These are phyloP conservation scores for Phlebiopsis gigantea DNA, from an alignment of 768 basidiomycete genomes.

Conservation along the genomic window DNA sequence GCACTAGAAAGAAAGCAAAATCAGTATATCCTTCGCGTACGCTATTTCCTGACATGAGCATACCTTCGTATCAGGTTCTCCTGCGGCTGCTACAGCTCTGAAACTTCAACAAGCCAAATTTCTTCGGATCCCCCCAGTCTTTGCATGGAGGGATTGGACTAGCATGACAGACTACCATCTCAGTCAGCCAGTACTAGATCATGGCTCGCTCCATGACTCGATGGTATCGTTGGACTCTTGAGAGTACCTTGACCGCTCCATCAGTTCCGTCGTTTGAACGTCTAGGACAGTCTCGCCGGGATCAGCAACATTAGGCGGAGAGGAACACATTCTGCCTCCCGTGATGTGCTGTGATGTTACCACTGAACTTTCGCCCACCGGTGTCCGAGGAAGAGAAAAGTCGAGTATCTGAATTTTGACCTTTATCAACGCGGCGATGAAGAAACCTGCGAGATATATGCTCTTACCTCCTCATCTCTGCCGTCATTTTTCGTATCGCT, in stretches of 20 bases:
- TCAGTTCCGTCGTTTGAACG: background rate
- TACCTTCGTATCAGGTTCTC: too few relatives aligned
- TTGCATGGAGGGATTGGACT: too few relatives aligned
- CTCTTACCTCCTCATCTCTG: background rate
- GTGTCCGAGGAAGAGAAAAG: background rate
- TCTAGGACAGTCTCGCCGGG: background rate
- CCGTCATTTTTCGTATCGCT: background rate
- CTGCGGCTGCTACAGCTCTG: too few relatives aligned
- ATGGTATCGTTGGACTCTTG: slow-evolving; percentile 5
- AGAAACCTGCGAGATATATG: background rate
- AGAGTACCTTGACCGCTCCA: background rate
- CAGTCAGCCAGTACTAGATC: too few relatives aligned
- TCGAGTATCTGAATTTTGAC: background rate
- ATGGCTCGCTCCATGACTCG: slow-evolving; percentile 4
- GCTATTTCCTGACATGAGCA: too few relatives aligned
- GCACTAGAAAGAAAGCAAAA: too few relatives aligned
- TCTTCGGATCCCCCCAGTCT: too few relatives aligned
- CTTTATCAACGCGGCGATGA: background rate
- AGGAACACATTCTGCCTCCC: background rate
- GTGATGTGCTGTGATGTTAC: background rate
- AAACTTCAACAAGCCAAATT: too few relatives aligned
- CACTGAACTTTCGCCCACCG: background rate
- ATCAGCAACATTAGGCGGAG: background rate
- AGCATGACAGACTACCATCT: too few relatives aligned
- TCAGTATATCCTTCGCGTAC: too few relatives aligned